Percentiles rank a stretch among this genome's conserved stretches.
Evolutionary conservation across 306 rosid genomes (phyloP).

Genomic region (Prosopis cineraria): DNA sequence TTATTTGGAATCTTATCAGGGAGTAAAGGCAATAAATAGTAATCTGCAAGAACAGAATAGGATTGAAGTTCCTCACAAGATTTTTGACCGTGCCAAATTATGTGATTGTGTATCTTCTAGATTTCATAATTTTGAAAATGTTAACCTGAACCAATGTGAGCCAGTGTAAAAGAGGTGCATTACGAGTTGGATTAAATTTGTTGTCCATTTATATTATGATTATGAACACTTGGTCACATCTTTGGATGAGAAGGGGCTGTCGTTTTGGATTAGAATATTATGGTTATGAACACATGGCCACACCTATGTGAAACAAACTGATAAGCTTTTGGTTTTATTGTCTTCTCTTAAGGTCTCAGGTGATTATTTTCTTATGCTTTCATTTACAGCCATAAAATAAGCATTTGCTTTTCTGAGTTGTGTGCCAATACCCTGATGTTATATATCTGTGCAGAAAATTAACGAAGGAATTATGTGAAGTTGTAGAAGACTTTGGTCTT

Average conservation of each 20-base stretch:
- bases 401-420: constrained; percentile 10
- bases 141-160: constrained; percentile 9
- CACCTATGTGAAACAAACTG: neutral
- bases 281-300: neutral
- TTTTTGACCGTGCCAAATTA: constrained; percentile 10
- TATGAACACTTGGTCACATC: neutral
- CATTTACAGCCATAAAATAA: constrained; percentile 11
- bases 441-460: constrained; percentile 75
- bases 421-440: neutral
- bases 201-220: constrained; percentile 3
- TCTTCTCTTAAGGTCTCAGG: neutral
- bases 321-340: neutral
- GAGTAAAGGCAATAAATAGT: neutral
- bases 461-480: constrained; percentile 90
- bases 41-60: neutral
- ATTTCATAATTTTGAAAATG: neutral
- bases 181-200: constrained; percentile 10
- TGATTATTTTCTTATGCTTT: constrained; percentile 15
- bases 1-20: too few relatives aligned
- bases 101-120: constrained; percentile 6
- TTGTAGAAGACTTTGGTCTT: constrained; percentile 66
- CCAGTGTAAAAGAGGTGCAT: constrained; percentile 18
- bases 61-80: constrained; percentile 13
- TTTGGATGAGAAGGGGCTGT: constrained; percentile 26
- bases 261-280: neutral